Base-by-base conservation (phyloP, 2,329 filamentous ascomycete genomes). In the Teratosphaeria viscida region DNA sequence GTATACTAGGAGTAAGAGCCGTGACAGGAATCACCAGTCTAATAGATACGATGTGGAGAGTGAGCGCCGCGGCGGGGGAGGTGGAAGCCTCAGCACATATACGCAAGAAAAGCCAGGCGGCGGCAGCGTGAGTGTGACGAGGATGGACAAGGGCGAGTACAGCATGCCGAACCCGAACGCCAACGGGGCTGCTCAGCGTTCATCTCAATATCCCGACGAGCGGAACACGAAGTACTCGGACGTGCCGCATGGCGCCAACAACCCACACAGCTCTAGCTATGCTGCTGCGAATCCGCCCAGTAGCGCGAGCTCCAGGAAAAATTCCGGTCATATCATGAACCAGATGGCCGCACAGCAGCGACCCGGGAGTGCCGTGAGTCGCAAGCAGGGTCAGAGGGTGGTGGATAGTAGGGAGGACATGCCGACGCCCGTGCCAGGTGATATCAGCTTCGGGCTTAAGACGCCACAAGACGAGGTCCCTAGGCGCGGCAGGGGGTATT, bases 1-100 rank as follows among this genome's bases (percentile, higher is more conserved):
- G 5, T 32, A 54, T 10, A 55, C 60, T 12, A 58, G 54, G 34
- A 57, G 59, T 19, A 59, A 61, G 43, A 63, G 63, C 34, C 59
- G 64, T 19, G 43, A 49, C n/a, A 16, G 19, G 11, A 49, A 19
- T 19, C 60, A 55, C 55, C 56, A 61, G 55, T 43, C 64, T 19
- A 67, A 65, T 49, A 32, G 61, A 26, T 67, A 67, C 55, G 64
- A 67, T 37, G 61, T 59, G 54, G 61, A 63, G 23, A 59, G 59
- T 23, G 67, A 66, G 55, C 65, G 66, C 14, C 19, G 56, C 3
- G 43, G 23, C 53, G 53, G 53, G 27, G 19, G n/a, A n/a, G n/a
- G 5, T 19, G 43, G 37, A 39, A 6, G 37, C 37, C 6, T 49
- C 43, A 49, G 43, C 19, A 49, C 43, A 23, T n/a, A 26, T 23